Base-by-base conservation (phyloP, 2,329 filamentous ascomycete genomes). In the Mariannaea sp. region DNA sequence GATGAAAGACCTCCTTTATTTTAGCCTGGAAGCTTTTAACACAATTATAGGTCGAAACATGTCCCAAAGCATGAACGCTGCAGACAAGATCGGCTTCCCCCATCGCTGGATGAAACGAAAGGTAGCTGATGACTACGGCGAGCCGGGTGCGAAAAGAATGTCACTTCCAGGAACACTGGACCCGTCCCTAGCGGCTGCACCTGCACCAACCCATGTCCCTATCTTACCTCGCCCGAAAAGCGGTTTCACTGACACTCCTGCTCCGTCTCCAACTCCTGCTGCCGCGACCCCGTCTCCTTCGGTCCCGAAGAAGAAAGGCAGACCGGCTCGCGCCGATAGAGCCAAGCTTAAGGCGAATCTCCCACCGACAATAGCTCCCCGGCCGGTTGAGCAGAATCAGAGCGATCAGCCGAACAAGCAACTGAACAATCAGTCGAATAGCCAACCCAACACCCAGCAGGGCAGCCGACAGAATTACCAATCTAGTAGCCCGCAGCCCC, bases 301-400 rank as follows among this genome's bases (percentile, higher is more conserved):
- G 16, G 40, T 20, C 8, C 51, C 68, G n/a, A 76, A 71, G 59
- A 79, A 78, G 63, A 72, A 77, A 54, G 77, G 77, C 2, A 71
- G 77, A 32, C 77, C 77, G 4, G 73, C 77, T 9, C 73, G 76
- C 49, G 71, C 73, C 10, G 77, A 78, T 49, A 76, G 64, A 45
- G 47, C 59, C 10, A 62, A 68, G 42, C 62, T 69, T 5, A 65
- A 59, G 14, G 66, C 72, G 10, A 58, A 68, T 10, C 60, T 70
- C 14, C 72, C 73, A 7, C 70, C 70, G 35, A 64, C 60, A 13
- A 61, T 72, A 5, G 69, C 69, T 8, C 71, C 70, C 9, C 67
- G 69, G 17, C 65, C 68, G 3, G 35, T 56, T 8, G 54, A 56
- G 9, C 32, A 12, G 32, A 42, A 27, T 13, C 45, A 49, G 38